Conservation (phyloP, 306 rosid genomes). For the Ormosia semicastrata region DNA sequence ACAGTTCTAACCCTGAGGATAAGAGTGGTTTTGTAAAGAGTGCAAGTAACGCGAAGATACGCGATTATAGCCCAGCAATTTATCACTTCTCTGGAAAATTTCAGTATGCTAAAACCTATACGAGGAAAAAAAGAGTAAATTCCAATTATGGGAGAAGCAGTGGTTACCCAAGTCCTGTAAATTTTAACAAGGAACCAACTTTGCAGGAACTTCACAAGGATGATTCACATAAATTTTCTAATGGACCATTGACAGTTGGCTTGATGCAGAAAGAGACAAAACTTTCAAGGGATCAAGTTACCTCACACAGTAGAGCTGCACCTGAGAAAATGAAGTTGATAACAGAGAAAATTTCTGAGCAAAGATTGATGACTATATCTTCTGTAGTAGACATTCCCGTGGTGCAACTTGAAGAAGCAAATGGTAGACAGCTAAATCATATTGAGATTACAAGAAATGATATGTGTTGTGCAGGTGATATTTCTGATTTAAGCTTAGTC, state of each 20-base stretch:
- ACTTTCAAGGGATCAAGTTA: slow-evolving; percentile 23
- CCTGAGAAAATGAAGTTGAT: slow-evolving; percentile 19
- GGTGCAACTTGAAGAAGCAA: slow-evolving; percentile 29
- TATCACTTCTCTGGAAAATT: background rate
- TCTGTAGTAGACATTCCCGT: slow-evolving; percentile 19
- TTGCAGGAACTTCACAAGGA: slow-evolving; percentile 19
- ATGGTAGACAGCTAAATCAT: slow-evolving; percentile 20
- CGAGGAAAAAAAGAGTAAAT: slow-evolving; percentile 13
- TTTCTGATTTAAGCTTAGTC: slow-evolving; percentile 31
- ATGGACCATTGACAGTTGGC: slow-evolving; percentile 21
- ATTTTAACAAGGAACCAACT: slow-evolving; percentile 7
- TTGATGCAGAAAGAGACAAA: slow-evolving; percentile 14
- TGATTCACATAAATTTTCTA: slow-evolving; percentile 11
- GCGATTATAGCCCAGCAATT: background rate
- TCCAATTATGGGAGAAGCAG: background rate
- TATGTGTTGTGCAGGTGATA: slow-evolving; percentile 23
- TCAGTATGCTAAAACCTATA: background rate
- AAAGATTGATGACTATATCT: background rate
- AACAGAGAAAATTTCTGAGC: background rate
- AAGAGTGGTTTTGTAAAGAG: slow-evolving; percentile 5
- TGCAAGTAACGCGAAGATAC: slow-evolving; percentile 17
- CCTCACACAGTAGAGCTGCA: slow-evolving; percentile 28
- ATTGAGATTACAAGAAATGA: slow-evolving; percentile 17
- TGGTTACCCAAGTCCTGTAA: slow-evolving; percentile 1
- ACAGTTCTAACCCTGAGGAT: slow-evolving; percentile 1